phyloP scores from a whole-genome alignment of 371 early-diverging fungal species.

The Mucor ambiguus region DNA sequence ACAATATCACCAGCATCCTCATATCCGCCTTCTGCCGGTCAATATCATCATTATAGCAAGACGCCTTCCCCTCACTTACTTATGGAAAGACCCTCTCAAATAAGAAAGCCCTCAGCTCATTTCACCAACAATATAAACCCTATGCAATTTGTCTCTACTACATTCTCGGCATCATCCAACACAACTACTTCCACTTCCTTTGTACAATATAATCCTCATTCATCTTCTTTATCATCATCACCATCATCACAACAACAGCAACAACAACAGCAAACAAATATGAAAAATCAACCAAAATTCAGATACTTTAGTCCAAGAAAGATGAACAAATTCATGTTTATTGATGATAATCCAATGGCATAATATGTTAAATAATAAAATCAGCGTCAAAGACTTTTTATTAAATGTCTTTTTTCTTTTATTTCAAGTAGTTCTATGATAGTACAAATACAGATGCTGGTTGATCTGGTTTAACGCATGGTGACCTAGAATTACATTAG shows the following conservation, averaged over 20 bases:
- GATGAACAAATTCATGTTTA: conserved; percentile 53
- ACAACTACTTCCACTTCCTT: conserved; percentile 4
- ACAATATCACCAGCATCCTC: neutral
- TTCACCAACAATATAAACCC: neutral
- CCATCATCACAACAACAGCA: neutral
- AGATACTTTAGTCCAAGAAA: conserved; percentile 53
- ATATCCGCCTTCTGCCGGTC: neutral
- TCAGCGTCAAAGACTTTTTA: neutral
- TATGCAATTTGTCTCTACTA: conserved; percentile 9
- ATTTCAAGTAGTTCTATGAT: neutral
- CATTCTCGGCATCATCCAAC: conserved; percentile 1
- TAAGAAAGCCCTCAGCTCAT: neutral
- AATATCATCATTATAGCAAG: neutral
- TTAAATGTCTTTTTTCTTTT: too few relatives aligned
- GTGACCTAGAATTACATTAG: conserved; percentile 6
- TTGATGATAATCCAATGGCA: conserved; percentile 43
- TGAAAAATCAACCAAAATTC: conserved; percentile 44
- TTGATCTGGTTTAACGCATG: conserved; percentile 16
- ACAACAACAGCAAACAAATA: neutral
- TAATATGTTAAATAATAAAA: conserved; percentile 6
- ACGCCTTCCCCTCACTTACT: neutral
- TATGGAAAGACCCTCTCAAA: neutral
- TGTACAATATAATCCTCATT: conserved; percentile 15
- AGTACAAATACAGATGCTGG: neutral
- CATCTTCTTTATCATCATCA: conserved; percentile 7